Evolutionary conservation across 768 basidiomycete species (phyloP).

Genomic region (Auricularia auricula-judae): DNA sequence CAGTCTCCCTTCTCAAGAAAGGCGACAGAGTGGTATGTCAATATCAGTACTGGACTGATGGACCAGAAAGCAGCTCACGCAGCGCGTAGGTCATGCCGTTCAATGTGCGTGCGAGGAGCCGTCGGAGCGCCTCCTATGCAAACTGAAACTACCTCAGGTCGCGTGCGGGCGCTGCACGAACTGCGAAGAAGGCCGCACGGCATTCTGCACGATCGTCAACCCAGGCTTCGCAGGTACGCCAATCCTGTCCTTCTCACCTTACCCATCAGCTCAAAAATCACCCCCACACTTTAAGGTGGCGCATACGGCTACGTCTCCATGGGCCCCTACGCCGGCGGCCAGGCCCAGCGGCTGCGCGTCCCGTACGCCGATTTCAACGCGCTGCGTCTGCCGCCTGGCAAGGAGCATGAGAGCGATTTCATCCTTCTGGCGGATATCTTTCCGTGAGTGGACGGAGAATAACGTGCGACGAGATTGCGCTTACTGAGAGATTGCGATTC

Average conservation of each 20-base stretch:
- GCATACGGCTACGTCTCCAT: slow-evolving; percentile 44
- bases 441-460: slow-evolving; percentile 31
- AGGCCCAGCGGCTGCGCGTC: slow-evolving; percentile 37
- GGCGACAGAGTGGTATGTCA: too few species aligned
- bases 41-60: too few species aligned
- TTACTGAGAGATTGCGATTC: neutral
- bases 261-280: slow-evolving; percentile 31
- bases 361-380: slow-evolving; percentile 50
- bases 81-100: too few species aligned
- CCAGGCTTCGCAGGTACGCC: slow-evolving; percentile 38
- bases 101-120: too few species aligned
- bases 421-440: slow-evolving; percentile 44
- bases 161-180: slow-evolving; percentile 48
- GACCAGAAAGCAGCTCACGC: too few species aligned
- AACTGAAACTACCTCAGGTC: slow-evolving; percentile 43
- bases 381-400: slow-evolving; percentile 38
- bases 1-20: too few species aligned
- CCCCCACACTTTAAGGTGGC: slow-evolving; percentile 20
- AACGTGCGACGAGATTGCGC: neutral
- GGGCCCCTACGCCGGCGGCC: slow-evolving; percentile 40
- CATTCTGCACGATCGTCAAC: slow-evolving; percentile 47
- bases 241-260: too few species aligned
- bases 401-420: slow-evolving; percentile 45
- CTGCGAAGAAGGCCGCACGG: slow-evolving; percentile 41
- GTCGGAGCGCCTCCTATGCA: too few species aligned